Conservation (phyloP, 1,284 basidiomycete genomes). For the Cryptococcus deneoformans region DNA sequence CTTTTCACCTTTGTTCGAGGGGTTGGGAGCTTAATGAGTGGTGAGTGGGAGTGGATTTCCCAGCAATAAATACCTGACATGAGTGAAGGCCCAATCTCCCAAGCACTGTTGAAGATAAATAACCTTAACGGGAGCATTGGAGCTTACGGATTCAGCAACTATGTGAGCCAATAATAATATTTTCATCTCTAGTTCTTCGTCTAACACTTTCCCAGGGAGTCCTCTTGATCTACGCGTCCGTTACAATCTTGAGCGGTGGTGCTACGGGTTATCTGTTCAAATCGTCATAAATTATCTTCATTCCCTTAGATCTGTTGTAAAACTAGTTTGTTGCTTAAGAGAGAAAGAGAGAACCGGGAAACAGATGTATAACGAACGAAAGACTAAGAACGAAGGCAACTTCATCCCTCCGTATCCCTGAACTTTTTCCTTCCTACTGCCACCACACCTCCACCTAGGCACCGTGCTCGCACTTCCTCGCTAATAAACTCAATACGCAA, state of each 20-base stretch:
- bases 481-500: too few relatives aligned
- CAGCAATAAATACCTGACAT: constrained; percentile 16
- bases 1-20: constrained; percentile 44
- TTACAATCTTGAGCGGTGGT: constrained; percentile 15
- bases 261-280: constrained; percentile 9
- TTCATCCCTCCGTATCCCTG: too few relatives aligned
- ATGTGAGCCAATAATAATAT: constrained; percentile 21
- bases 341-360: not conserved
- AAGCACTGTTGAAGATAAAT: constrained; percentile 27
- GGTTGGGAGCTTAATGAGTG: constrained; percentile 46
- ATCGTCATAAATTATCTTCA: too few relatives aligned
- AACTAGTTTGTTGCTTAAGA: too few relatives aligned
- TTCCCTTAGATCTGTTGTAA: too few relatives aligned
- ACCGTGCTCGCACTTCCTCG: too few relatives aligned
- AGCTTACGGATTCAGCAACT: constrained; percentile 43
- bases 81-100: constrained; percentile 40
- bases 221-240: constrained; percentile 12
- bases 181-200: not conserved
- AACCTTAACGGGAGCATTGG: constrained; percentile 27
- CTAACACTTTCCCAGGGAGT: constrained; percentile 5
- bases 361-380: not conserved
- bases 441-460: too few relatives aligned
- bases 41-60: constrained; percentile 5
- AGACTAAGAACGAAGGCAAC: too few relatives aligned
- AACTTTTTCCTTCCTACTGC: too few relatives aligned